Conservation (phyloP, 2,329 filamentous ascomycete genomes). For the Dichotomopilus funicola region DNA sequence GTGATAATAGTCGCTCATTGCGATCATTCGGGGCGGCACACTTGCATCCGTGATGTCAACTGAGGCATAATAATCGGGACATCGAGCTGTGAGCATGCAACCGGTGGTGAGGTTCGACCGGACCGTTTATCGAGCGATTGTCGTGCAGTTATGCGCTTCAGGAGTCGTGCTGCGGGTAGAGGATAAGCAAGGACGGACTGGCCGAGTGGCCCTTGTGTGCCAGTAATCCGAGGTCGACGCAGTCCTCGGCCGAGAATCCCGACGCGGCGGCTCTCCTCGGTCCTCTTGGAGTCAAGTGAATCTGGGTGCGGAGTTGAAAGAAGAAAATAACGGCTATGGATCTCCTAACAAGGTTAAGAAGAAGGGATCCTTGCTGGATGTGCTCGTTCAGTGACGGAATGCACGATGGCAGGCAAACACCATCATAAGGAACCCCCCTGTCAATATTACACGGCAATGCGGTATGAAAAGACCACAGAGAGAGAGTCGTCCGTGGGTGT, state of each 20-base stretch:
- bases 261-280: background rate
- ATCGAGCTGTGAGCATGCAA: background rate
- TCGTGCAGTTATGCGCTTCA: background rate
- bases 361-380: slow-evolving; percentile 8
- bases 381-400: slow-evolving; percentile 14
- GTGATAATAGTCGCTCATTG: slow-evolving; percentile 54
- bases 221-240: background rate
- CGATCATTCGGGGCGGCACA: background rate
- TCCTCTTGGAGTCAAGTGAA: background rate
- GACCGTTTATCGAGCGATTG: no score
- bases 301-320: background rate
- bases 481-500: background rate
- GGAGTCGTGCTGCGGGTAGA: no score
- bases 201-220: background rate
- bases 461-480: slow-evolving; percentile 3
- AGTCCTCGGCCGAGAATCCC: background rate
- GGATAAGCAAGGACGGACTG: background rate
- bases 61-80: background rate
- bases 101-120: background rate
- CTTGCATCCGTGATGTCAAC: background rate
- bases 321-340: background rate
- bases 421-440: slow-evolving; percentile 12
- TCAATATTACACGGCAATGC: slow-evolving; percentile 16
- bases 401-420: slow-evolving; percentile 12
- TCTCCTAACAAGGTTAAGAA: slow-evolving; percentile 1